Conservation (phyloP, 225 moss, liverwort and hornwort species). For the Thuidium tamariscinum region DNA sequence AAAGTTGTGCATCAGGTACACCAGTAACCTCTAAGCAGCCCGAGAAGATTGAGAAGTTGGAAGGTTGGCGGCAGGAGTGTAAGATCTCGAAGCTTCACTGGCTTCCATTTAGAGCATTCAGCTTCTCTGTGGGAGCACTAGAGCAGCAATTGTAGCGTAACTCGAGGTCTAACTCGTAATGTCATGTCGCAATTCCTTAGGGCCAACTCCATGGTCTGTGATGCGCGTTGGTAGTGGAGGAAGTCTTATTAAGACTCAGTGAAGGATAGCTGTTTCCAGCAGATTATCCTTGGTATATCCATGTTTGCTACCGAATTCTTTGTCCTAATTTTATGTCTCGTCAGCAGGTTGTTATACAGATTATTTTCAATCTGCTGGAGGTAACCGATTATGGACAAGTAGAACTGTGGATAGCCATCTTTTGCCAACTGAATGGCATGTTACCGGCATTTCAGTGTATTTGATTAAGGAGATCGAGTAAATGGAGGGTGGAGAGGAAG, state of each 20-base stretch:
- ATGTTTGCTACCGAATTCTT: neutral
- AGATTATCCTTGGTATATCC: neutral
- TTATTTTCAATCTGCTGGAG: neutral
- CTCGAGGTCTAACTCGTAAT: neutral
- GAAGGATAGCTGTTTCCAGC: neutral
- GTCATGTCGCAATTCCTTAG: neutral
- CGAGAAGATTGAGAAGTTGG: conserved; percentile 43
- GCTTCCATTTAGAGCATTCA: conserved; percentile 1
- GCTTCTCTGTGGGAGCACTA: neutral
- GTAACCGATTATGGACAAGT: neutral
- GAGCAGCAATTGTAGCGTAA: conserved; percentile 4
- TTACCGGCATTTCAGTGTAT: neutral
- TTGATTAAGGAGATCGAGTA: conserved; percentile 5
- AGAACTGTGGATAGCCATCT: neutral
- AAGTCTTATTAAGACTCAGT: neutral
- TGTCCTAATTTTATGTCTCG: neutral
- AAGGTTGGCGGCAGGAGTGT: conserved; percentile 57
- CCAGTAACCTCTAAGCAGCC: conserved; percentile 32
- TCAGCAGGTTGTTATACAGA: neutral
- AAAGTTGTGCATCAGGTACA: conserved; percentile 16
- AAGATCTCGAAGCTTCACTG: conserved; percentile 41
- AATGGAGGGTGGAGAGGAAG: conserved; percentile 45
- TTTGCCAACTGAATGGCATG: conserved; percentile 13
- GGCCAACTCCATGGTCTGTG: neutral
- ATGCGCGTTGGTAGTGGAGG: neutral